Evolutionary conservation across 1,139 yeast species (phyloP), one percentile per base, ranked within the genome.

Genomic region (Geotrichum phurueaensis): DNA sequence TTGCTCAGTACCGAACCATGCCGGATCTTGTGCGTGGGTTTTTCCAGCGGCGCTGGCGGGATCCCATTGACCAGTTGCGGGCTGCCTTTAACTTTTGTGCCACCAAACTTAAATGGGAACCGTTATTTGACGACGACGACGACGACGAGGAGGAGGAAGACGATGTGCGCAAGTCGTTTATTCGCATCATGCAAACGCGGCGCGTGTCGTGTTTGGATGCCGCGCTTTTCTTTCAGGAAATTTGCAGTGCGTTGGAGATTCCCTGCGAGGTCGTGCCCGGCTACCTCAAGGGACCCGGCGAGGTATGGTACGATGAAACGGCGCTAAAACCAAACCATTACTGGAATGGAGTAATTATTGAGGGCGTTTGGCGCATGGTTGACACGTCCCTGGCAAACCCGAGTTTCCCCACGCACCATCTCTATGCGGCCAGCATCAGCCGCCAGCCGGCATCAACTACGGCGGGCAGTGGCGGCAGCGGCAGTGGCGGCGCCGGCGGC

Each of bases 261-360:
- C 85, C 86, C 9, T 83, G 91, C 64, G 95, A 88, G 65, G 79
- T 90, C 1, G 84, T 94, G 0, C 76, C 84, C 45, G 99, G 99
- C 3, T 89, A 88, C 67, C 80, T 94, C 76, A 90, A 92, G 70
- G 82, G 84, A 45, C 96, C 96, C 5, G 83, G 84, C 54, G 84
- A 81, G 64, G 74, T 79, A 63, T 78, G 79, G 18, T 72, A 73
- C 54, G 71, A 72, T 48, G 66, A 70, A 29, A 76, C 71, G 4
- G 57, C 73, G 74, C 82, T 84, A 60, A 83, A 84, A 49, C 77
- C 85, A 53, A 90, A 91, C 69, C 98, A 94, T 73, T 84, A 89
- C 63, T 94, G 99, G 99, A 79, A 90, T 60, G 84, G 96, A 1
- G 84, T 90, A 0, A 72, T 86, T 36, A 75, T 91, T 20, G 86